Evolutionary conservation across 768 basidiomycete genomes (phyloP), one percentile per base, ranked within the genome.

Genomic region (Xanthoconium purpureum): DNA sequence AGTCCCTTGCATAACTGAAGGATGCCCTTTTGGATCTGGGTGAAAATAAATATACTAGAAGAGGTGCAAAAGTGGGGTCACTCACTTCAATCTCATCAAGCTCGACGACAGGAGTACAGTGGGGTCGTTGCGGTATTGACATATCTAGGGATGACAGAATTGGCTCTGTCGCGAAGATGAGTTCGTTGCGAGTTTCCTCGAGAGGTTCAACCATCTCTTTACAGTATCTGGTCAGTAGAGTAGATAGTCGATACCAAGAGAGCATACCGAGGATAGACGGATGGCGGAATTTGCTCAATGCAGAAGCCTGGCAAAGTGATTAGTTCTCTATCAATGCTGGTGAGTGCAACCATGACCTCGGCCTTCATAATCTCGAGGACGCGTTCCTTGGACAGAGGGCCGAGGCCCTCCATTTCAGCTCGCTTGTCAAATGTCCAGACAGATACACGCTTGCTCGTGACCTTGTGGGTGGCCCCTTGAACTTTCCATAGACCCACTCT

Each of bases 181-280:
- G 77, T 63, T 96, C 91, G 37, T 77, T 88, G 54, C 96, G 79
- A 0, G 94, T 89, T 72, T 99, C 96, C 68, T 98, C 94, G 45
- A 97, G 75, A 28, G 97, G 96, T 73, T 99, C 97, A 30, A 96
- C 94, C 87, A 98, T 91, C 76, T 98, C 96, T 93, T 71, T 38
- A 32, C 13, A 45, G 35, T 12, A 36, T 37, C 18, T 12, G 18
- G 59, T 53, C 29, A 55, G 55, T 54, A 45, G 61, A 54, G 37
- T 38, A 18, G 30, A 43, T 2, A n/a, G 39, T 8, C 14, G n/a
- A 17, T 36, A 30, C 13, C 15, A 38, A 46, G 59, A 62, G 32
- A 29, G 58, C 75, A 54, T 65, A 91, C 91, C 91, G 55, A 99
- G 80, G 48, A 99, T 85, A 58, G 90, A 95, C 5, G 97, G 97